Percentiles rank a stretch among this genome's conserved stretches.
Evolutionary conservation across 2,329 filamentous ascomycete species (phyloP).

Genomic region (Pseudocercospora eumusae): DNA sequence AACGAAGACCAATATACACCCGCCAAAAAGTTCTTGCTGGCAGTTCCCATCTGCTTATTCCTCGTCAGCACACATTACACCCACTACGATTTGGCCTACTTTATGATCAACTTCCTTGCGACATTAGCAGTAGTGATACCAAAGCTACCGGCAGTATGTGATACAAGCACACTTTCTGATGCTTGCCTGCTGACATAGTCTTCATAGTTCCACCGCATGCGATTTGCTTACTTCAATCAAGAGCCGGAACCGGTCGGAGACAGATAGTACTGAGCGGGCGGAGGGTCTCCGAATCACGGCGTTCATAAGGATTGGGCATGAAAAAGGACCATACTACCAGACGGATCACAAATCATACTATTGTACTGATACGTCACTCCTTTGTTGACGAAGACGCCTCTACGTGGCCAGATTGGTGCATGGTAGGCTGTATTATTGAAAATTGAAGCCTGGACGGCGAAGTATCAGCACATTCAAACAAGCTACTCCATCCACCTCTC

Average conservation of each 20-base stretch:
- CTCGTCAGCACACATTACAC: constrained; percentile 98
- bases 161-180: background rate
- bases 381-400: constrained; percentile 21
- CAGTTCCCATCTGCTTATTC: constrained; percentile 91
- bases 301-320: constrained; percentile 23
- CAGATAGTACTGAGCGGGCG: constrained; percentile 18
- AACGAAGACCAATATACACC: constrained; percentile 98
- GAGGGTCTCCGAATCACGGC: constrained; percentile 20
- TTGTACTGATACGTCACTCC: constrained; percentile 27
- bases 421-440: constrained; percentile 17
- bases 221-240: constrained; percentile 41
- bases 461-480: background rate
- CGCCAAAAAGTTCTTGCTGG: constrained; percentile 95
- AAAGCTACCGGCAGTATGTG: constrained; percentile 88
- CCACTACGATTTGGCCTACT: constrained; percentile 95
- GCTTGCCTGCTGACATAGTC: constrained; percentile 19
- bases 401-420: background rate
- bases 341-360: constrained; percentile 14
- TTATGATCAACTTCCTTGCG: constrained; percentile 94
- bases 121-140: constrained; percentile 92
- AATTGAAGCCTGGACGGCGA: constrained; percentile 7
- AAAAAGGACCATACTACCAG: constrained; percentile 23
- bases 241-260: constrained; percentile 33
- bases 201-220: constrained; percentile 42
- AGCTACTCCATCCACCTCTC: background rate